phyloP scores from a whole-genome alignment of 2,329 filamentous ascomycete genomes.

The Hypoxylon sp. region DNA sequence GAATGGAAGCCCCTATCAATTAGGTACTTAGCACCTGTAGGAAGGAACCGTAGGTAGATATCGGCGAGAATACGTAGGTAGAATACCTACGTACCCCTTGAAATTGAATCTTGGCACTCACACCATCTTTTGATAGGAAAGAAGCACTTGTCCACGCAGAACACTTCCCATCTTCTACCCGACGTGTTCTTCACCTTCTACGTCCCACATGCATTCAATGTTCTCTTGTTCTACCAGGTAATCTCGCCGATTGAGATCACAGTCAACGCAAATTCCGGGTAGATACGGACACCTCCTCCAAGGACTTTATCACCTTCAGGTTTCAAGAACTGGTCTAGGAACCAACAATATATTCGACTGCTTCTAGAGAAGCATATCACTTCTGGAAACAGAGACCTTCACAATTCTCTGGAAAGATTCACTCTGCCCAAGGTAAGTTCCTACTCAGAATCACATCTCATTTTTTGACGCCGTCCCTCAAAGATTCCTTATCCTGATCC shows the following conservation, averaged over 20 bases:
- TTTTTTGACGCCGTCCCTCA: background rate
- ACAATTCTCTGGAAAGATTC: slow-evolving; percentile 21
- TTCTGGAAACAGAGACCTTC: slow-evolving; percentile 16
- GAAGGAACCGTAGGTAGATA: background rate
- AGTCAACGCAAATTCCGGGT: background rate
- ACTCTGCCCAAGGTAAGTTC: slow-evolving; percentile 25
- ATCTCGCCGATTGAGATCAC: background rate
- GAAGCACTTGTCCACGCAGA: background rate
- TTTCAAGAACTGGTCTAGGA: slow-evolving; percentile 9
- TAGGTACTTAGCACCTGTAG: background rate
- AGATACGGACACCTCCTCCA: slow-evolving; percentile 3
- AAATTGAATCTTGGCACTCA: background rate
- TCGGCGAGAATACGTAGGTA: too few species aligned
- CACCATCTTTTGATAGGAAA: background rate
- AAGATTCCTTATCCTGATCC: background rate
- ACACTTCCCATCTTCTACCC: background rate
- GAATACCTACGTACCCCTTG: too few species aligned
- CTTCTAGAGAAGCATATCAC: background rate
- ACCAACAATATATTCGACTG: slow-evolving; percentile 4
- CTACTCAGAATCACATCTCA: slow-evolving; percentile 23
- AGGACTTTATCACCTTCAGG: slow-evolving; percentile 13
- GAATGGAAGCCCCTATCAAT: too few species aligned
- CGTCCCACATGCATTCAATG: background rate
- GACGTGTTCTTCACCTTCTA: background rate
- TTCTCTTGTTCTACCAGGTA: background rate